Evolutionary conservation across 106 monocot genomes (phyloP), one percentile per base, ranked within the genome.

Genomic region (Dendrobium officinale): DNA sequence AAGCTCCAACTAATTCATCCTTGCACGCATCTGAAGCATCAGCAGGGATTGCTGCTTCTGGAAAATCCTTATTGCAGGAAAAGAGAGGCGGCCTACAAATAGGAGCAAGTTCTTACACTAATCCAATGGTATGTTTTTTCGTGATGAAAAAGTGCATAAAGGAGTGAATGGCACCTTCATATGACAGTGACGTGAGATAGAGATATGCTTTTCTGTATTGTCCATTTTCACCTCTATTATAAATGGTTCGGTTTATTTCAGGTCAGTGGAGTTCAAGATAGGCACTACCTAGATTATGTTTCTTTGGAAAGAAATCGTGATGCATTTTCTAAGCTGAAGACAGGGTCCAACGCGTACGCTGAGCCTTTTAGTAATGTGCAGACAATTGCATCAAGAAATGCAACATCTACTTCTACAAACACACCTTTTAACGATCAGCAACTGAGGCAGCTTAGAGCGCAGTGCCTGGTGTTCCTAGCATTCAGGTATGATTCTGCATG

Each of bases 401-500:
- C 75, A 61, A 19, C 59, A 83, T 84, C 86, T 47, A 22, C 75
- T 78, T 84, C 85, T 78, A 44, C 85, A 40, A 88, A 82, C 78
- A 83, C 85, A 88, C 99, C 95, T 33, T 99, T 99, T 75, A 95
- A 87, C 80, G 99, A 99, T 64, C 99, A 93, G 8, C 99, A 99
- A 78, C 79, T 99, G 84, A 99, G 93, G 77, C 99, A 99, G 84
- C 95, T 99, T 81, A 93, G 99, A 86, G 99, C 99, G 1, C 99
- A 99, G 81, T 99, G 99, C 82, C 91, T 99, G 75, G 95, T 99
- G 47, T 99, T 99, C 87, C 89, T 99, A 78, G 99, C 99, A 86
- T 99, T 99, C 87, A 95, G 99, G 99, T 79, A 88, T 88, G 85
- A 51, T 77, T 42, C 42, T 51, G 2, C 31, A 44, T 77, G 26